Percentiles rank a stretch among this genome's conserved stretches.
phyloP scores from a whole-genome alignment of 148 eudicot species.

The Polygonum aviculare region DNA sequence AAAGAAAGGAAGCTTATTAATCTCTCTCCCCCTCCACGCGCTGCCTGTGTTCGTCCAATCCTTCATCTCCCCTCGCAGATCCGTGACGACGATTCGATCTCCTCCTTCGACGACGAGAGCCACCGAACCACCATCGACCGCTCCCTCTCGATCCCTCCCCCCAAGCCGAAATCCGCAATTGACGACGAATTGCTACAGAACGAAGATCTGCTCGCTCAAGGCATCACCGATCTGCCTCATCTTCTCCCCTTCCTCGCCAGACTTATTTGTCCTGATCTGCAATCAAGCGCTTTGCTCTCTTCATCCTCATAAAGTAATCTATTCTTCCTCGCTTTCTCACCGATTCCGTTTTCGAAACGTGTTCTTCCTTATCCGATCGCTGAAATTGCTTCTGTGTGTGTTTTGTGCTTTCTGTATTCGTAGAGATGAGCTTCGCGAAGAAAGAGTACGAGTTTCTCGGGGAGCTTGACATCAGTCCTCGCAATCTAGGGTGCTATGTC shows the following conservation, averaged over 20 bases:
- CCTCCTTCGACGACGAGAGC: no score
- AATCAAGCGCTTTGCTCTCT: neutral
- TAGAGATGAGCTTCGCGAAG: slow-evolving; percentile 55
- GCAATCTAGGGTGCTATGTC: slow-evolving; percentile 56
- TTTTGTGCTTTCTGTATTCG: neutral
- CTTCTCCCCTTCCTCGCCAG: neutral
- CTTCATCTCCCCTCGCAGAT: no score
- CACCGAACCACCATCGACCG: no score
- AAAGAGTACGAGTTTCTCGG: slow-evolving; percentile 70
- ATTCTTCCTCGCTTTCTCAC: neutral
- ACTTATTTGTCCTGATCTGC: neutral
- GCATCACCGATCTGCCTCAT: no score
- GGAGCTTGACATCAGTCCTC: slow-evolving; percentile 48
- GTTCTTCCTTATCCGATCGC: neutral
- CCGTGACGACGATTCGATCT: no score
- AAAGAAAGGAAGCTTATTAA: no score
- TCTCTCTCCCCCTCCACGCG: no score
- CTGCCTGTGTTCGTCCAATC: no score
- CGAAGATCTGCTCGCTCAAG: no score
- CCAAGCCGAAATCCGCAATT: no score
- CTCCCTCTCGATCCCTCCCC: no score
- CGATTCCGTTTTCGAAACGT: neutral
- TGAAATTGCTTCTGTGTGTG: neutral
- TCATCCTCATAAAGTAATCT: neutral
- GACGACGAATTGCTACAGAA: no score